Evolutionary conservation across 306 rosid species (phyloP).

Genomic region (Dryas alaskensis): DNA sequence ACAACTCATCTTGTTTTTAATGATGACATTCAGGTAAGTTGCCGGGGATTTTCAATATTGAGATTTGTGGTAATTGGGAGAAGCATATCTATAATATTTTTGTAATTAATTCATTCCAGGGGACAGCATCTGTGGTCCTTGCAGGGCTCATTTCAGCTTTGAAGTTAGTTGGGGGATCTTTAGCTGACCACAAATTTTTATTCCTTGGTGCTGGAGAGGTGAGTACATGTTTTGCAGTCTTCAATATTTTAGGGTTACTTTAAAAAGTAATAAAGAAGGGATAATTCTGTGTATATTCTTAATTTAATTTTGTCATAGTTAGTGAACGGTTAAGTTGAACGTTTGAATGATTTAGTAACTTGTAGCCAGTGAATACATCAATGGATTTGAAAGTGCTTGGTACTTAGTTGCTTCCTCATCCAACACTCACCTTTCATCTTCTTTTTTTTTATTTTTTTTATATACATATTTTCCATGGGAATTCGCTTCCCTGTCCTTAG

Average conservation of each 20-base stretch:
- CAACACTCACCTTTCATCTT: neutral
- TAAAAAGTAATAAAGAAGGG: neutral
- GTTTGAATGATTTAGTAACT: neutral
- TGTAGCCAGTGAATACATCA: neutral
- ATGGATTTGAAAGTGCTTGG: neutral
- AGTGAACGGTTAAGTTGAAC: neutral
- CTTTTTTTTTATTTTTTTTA: no score
- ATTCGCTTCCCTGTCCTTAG: neutral
- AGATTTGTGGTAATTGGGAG: slow-evolving; percentile 3
- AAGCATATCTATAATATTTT: slow-evolving; percentile 8
- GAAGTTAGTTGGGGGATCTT: slow-evolving; percentile 65
- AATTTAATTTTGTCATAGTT: neutral
- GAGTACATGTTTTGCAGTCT: slow-evolving; percentile 16
- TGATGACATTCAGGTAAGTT: slow-evolving; percentile 85
- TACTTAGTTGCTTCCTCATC: neutral
- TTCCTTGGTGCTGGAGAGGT: slow-evolving; percentile 99
- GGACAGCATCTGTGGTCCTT: slow-evolving; percentile 97
- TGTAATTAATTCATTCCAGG: slow-evolving; percentile 47
- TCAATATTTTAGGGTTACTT: neutral
- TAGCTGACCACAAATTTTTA: slow-evolving; percentile 73
- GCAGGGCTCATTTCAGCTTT: slow-evolving; percentile 81
- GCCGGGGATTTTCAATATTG: slow-evolving; percentile 9
- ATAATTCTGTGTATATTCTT: neutral
- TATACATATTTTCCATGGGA: neutral
- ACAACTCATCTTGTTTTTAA: slow-evolving; percentile 94